Evolutionary conservation across 2,329 filamentous ascomycete species (phyloP), one percentile per base, ranked within the genome.

Genomic region (Chrysoporthe austroafricana): DNA sequence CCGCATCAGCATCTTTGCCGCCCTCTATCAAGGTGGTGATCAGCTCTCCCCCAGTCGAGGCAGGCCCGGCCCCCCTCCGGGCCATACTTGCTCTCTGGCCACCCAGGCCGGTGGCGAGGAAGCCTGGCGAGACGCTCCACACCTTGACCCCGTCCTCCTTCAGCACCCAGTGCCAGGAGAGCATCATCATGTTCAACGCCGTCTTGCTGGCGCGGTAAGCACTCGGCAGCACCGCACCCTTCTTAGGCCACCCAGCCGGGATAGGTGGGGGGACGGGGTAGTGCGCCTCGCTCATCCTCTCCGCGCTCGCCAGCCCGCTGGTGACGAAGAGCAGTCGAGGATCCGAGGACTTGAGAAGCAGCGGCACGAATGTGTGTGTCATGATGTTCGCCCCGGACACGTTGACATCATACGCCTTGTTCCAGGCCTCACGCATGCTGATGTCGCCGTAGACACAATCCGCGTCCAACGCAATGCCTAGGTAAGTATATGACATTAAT

Each of bases 271-370:
- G 64, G 5, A 57, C 63, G 8, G 60, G 67, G 42, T 56, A 62
- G 61, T 56, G 63, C 21, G 26, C 32, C 11, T 32, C 43, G 32
- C 26, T 21, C n/a, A 66, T 13, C 14, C 42, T 36, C 74, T 76
- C 69, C 4, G 84, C 74, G 1, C 78, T 77, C 4, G 82, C 78
- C 0, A 80, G 76, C 5, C 82, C 83, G 2, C 63, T 80, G 75
- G 82, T 82, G 50, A 87, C 71, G 74, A 87, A 87, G 43, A 85
- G 69, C 60, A 87, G 71, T 6, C 84, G 78, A 0, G 84, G 82
- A 18, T 81, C 79, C 0, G 75, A 63, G 0, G 81, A 80, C 56
- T 79, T 76, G 16, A 86, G 73, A 0, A 87, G 78, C 0, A 87
- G 75, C 0, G 84, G 84, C 16, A 76, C 70, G 66, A 82, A 79